Percentiles rank a stretch among this genome's conserved stretches.
These are phyloP conservation scores for Dactylonectria macrodidyma DNA, from an alignment of 2,329 filamentous ascomycete species.

Conservation along the genomic window DNA sequence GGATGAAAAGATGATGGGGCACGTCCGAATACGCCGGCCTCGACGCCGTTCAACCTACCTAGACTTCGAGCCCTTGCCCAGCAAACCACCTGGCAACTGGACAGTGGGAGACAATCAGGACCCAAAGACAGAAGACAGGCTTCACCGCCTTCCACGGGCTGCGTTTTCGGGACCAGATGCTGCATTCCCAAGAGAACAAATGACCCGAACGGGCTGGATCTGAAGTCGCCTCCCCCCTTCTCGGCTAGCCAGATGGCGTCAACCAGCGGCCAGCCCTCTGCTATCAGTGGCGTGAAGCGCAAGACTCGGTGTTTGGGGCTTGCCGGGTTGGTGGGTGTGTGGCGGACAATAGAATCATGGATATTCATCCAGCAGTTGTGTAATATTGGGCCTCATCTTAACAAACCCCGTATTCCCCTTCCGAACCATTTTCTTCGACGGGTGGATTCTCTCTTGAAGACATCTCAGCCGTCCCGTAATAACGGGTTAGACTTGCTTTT, in stretches of 20 bases:
- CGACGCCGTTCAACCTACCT: conserved; percentile 9
- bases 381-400: neutral
- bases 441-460: neutral
- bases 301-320: conserved; percentile 32
- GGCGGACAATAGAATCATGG: conserved; percentile 21
- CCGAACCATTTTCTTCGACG: neutral
- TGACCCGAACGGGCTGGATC: neutral
- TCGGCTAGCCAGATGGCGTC: conserved; percentile 30
- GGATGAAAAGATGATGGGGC: neutral
- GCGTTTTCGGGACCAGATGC: neutral
- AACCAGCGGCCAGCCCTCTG: neutral
- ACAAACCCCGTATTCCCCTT: neutral
- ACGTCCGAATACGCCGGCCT: conserved; percentile 12
- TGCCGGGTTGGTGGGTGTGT: conserved; percentile 15
- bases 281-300: conserved; percentile 31
- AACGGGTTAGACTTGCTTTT: neutral
- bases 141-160: neutral
- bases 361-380: neutral
- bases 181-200: neutral
- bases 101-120: neutral
- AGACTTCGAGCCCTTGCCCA: conserved; percentile 1
- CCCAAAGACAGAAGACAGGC: neutral
- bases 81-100: neutral
- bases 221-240: neutral
- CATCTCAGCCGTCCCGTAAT: neutral